These are phyloP conservation scores for Fusarium incarnatum DNA, from an alignment of 2,329 filamentous ascomycete genomes.

Conservation along the genomic window DNA sequence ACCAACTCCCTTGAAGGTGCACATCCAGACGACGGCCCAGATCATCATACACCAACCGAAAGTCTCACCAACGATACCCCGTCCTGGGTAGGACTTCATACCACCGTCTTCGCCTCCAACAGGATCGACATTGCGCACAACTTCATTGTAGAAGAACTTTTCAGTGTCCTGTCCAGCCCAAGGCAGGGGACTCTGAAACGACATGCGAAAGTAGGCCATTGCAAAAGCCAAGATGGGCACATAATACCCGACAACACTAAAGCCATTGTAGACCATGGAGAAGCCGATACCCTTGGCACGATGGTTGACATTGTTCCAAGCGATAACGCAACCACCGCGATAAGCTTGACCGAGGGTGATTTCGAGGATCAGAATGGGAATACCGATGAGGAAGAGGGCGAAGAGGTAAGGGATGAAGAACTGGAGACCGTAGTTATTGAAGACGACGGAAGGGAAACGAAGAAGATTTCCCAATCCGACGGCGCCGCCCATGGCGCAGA, in stretches of 20 bases:
- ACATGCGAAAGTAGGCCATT: conserved; percentile 66
- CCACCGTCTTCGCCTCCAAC: background rate
- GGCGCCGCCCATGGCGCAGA: conserved; percentile 58
- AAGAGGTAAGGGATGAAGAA: conserved; percentile 68
- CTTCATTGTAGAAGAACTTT: conserved; percentile 41
- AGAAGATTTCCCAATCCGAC: conserved; percentile 67
- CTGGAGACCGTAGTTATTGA: conserved; percentile 67
- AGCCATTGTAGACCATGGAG: conserved; percentile 61
- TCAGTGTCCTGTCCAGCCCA: conserved; percentile 53
- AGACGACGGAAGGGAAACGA: conserved; percentile 65
- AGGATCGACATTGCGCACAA: conserved; percentile 49
- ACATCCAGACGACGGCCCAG: conserved; percentile 68
- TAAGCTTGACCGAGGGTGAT: conserved; percentile 75
- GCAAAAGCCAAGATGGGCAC: conserved; percentile 66
- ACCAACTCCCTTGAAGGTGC: conserved; percentile 67
- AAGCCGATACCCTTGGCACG: conserved; percentile 64
- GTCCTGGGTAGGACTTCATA: conserved; percentile 53
- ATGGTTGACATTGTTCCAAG: conserved; percentile 61
- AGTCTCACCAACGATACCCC: conserved; percentile 61
- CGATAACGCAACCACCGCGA: conserved; percentile 62
- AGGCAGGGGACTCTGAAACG: conserved; percentile 63
- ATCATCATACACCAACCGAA: conserved; percentile 66
- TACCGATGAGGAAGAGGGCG: conserved; percentile 58
- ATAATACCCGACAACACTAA: conserved; percentile 65
- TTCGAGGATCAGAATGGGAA: conserved; percentile 64